phyloP scores from a whole-genome alignment of 805 yeast genomes.

The Ogataea parapolymorpha region DNA sequence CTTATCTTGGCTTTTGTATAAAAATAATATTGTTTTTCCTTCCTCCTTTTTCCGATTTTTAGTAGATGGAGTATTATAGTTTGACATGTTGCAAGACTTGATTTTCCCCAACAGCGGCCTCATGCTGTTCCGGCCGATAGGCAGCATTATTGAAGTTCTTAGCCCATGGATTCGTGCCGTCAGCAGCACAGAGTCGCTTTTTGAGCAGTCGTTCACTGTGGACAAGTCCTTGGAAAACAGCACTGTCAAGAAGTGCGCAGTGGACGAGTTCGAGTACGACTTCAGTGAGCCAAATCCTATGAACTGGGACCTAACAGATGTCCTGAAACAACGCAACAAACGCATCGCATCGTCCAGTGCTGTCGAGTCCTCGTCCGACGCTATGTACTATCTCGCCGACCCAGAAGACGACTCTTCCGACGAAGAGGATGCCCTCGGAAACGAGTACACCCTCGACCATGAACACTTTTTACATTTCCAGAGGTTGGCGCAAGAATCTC shows the following conservation, averaged over 20 bases:
- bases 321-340: not conserved
- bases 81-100: slow-evolving; percentile 1
- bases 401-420: slow-evolving; percentile 15
- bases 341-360: not conserved
- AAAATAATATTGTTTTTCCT: not conserved
- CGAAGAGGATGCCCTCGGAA: slow-evolving; percentile 13
- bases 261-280: slow-evolving; percentile 31
- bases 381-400: slow-evolving; percentile 6
- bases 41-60: not conserved
- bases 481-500: slow-evolving; percentile 3
- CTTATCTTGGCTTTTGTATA: not conserved
- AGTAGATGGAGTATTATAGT: not conserved
- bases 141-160: not conserved
- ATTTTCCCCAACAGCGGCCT: slow-evolving; percentile 5
- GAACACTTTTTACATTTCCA: slow-evolving; percentile 19
- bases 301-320: slow-evolving; percentile 29
- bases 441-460: slow-evolving; percentile 25
- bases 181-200: not conserved
- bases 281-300: slow-evolving; percentile 28
- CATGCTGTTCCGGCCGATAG: not conserved
- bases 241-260: slow-evolving; percentile 27
- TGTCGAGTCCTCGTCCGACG: slow-evolving; percentile 2
- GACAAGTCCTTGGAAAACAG: slow-evolving; percentile 1
- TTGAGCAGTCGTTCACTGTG: slow-evolving; percentile 2
- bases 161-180: not conserved